Conservation (phyloP, 2,329 filamentous ascomycete genomes). For the Exophiala bonariae region DNA sequence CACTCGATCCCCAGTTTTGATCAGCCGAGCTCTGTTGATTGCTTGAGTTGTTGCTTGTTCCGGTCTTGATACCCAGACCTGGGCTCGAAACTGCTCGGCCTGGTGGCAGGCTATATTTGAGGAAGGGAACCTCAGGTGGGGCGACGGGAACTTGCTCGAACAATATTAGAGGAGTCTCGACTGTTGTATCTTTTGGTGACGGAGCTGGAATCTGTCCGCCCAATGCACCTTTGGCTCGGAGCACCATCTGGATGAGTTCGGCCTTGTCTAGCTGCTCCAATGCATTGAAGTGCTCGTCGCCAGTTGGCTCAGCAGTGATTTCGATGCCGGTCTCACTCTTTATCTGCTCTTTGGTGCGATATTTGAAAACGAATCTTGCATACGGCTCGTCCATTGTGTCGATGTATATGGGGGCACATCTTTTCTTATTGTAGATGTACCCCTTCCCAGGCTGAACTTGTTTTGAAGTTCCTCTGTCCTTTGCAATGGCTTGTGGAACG, state of each 20-base stretch:
- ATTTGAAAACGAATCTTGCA: constrained; percentile 36
- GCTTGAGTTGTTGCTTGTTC: neutral
- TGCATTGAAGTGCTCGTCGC: constrained; percentile 20
- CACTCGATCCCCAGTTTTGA: neutral
- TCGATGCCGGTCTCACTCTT: constrained; percentile 23
- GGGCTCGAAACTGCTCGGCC: constrained; percentile 6
- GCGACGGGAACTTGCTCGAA: constrained; percentile 20
- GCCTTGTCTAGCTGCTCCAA: constrained; percentile 24
- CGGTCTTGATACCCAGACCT: constrained; percentile 12
- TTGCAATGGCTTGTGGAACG: constrained; percentile 22
- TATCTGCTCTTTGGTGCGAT: constrained; percentile 29
- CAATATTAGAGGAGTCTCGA: neutral
- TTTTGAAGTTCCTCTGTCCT: constrained; percentile 24
- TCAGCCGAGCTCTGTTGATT: neutral
- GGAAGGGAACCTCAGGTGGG: constrained; percentile 18
- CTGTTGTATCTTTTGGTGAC: constrained; percentile 7
- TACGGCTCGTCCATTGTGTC: constrained; percentile 34
- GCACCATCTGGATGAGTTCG: constrained; percentile 25
- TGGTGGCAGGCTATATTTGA: constrained; percentile 23
- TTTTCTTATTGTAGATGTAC: constrained; percentile 32
- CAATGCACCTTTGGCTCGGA: constrained; percentile 22
- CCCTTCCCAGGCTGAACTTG: constrained; percentile 33
- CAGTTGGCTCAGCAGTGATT: constrained; percentile 20
- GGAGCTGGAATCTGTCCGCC: constrained; percentile 21
- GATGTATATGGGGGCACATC: constrained; percentile 30